These are phyloP conservation scores for Pyrus communis DNA, from an alignment of 306 rosid species.

Conservation along the genomic window DNA sequence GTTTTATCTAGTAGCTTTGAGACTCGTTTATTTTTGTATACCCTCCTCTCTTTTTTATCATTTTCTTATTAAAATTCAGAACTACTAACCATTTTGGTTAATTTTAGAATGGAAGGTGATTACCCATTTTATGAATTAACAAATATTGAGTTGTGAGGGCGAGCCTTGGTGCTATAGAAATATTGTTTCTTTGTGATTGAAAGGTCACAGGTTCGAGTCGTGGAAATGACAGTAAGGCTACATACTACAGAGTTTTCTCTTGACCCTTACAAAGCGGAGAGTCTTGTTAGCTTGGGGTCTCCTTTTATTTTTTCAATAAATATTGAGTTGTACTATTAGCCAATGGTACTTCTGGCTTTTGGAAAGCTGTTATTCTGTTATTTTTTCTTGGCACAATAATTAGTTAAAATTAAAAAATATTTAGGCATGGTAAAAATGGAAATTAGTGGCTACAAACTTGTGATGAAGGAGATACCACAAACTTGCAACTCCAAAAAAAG, in stretches of 20 bases:
- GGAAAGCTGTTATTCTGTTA: neutral
- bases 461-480: conserved; percentile 14
- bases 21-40: neutral
- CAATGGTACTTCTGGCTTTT: neutral
- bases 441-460: conserved; percentile 14
- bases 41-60: neutral
- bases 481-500: conserved; percentile 4
- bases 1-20: neutral
- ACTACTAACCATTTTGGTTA: neutral
- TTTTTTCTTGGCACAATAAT: neutral
- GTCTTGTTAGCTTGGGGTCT: too few relatives aligned
- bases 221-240: too few relatives aligned
- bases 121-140: neutral
- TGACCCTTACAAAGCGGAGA: too few relatives aligned
- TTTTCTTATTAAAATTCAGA: neutral
- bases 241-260: too few relatives aligned
- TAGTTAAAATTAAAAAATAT: neutral
- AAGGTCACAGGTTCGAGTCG: too few relatives aligned
- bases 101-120: neutral
- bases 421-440: neutral
- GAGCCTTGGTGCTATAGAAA: too few relatives aligned
- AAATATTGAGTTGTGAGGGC: neutral
- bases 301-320: neutral
- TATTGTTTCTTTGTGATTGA: too few relatives aligned
- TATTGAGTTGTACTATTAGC: neutral